Evolutionary conservation across 352 stramenopile species (phyloP), one percentile per base, ranked within the genome.

Genomic region (Globisporangium nagaii): DNA sequence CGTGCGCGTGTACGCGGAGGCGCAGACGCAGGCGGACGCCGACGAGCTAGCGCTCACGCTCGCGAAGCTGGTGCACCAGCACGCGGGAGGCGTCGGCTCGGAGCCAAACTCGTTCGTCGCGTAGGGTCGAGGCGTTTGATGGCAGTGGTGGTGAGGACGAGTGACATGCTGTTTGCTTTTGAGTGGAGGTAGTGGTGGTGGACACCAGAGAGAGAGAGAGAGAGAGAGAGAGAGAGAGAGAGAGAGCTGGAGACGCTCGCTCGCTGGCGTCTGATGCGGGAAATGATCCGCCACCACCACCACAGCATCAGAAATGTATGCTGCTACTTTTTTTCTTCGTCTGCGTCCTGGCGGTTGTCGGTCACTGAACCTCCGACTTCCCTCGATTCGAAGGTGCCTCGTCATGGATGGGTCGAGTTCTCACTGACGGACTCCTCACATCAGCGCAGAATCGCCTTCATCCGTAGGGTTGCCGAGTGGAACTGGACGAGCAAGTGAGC

Each of bases 1-100:
- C 9, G 97, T 99, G 31, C 93, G 97, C 37, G 89, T 99, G 34
- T 99, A 99, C 79, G 97, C 97, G 27, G 97, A 99, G 71, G 95
- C 96, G 19, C 69, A 83, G 57, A 97, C 86, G 20, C 83, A 97
- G 65, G 72, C 76, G 19, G 77, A 88, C 52, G 96, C 94, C 1
- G 93, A 99, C 62, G 76, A 77, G 35, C 75, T 98, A 32, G 93
- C 93, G 41, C 74, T 86, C 17, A 73, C 87, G 58, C 89, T 96
- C 31, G 86, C 85, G 37, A 79, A 89, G 58, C 79, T 89, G 17
- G 71, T 90, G 45, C 75, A 90, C 65, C 61, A 94, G 48, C 75
- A 86, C 55, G 86, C 82, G 12, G 85, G 76, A 34, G 84, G 86
- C 42, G 70, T 88, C 22, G 86, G 80, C 22, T 56, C 64, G 10